Evolutionary conservation across 1,139 yeast genomes (phyloP).

Genomic region (Kodamaea ohmeri): DNA sequence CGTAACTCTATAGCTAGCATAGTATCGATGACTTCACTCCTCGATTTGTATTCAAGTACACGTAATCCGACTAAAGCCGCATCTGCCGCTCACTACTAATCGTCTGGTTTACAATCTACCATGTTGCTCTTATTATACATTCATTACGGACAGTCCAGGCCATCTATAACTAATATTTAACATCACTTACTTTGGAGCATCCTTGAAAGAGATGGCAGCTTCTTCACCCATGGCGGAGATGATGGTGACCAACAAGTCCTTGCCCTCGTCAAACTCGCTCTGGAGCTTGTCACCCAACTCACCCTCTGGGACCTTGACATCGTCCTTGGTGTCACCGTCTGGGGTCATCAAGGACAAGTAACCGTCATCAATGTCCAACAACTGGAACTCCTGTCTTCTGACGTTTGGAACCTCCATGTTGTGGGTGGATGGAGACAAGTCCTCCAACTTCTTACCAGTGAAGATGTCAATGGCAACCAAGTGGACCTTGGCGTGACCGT

Average conservation of each 20-base stretch:
- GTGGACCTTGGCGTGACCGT: slow-evolving; percentile 99
- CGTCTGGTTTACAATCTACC: not conserved
- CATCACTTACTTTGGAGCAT: slow-evolving; percentile 70
- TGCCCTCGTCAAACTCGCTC: slow-evolving; percentile 93
- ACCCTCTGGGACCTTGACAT: slow-evolving; percentile 97
- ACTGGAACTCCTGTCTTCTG: slow-evolving; percentile 90
- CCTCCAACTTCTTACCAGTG: slow-evolving; percentile 99
- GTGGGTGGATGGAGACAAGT: slow-evolving; percentile 99
- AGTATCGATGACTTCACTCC: too few relatives aligned
- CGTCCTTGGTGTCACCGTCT: slow-evolving; percentile 99
- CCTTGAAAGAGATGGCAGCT: slow-evolving; percentile 97
- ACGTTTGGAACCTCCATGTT: slow-evolving; percentile 99
- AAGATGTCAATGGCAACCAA: slow-evolving; percentile 97
- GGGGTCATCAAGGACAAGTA: slow-evolving; percentile 94
- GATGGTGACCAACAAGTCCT: slow-evolving; percentile 94
- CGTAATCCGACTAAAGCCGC: too few relatives aligned
- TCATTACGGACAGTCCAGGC: slow-evolving; percentile 10
- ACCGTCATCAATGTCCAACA: slow-evolving; percentile 97
- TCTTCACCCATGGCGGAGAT: slow-evolving; percentile 99
- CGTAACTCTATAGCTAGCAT: too few relatives aligned
- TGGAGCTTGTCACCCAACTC: slow-evolving; percentile 93
- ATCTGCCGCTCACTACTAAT: not conserved
- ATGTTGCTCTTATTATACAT: slow-evolving; percentile 9
- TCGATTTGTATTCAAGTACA: too few relatives aligned
- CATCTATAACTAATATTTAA: slow-evolving; percentile 11